Percentiles rank a stretch among this genome's conserved stretches.
Conservation (phyloP, 116 monocot genomes). For the Phalaenopsis hybrid region DNA sequence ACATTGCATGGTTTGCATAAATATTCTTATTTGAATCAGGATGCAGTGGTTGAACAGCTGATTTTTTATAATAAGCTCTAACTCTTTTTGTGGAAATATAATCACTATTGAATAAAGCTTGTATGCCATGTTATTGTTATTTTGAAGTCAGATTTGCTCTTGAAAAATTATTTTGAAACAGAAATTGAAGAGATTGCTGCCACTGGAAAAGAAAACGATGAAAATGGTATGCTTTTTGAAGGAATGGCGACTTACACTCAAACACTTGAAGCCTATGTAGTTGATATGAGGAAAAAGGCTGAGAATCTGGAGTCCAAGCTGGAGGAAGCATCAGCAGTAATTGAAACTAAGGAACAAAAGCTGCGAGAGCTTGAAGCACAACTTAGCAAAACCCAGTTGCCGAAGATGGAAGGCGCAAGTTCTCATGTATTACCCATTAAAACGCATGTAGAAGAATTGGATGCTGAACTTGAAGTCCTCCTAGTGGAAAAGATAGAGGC, state of each 20-base stretch:
- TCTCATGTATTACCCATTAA: too few relatives aligned
- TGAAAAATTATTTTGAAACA: constrained; percentile 8
- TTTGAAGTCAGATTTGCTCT: too few relatives aligned
- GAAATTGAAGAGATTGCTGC: constrained; percentile 43
- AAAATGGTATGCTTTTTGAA: constrained; percentile 9
- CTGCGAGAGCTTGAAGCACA: constrained; percentile 31
- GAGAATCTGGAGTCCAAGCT: constrained; percentile 21
- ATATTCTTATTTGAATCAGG: too few relatives aligned
- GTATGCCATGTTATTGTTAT: neutral
- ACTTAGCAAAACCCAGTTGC: constrained; percentile 4
- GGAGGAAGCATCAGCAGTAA: constrained; percentile 19
- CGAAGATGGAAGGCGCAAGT: constrained; percentile 7
- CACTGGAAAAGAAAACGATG: constrained; percentile 18
- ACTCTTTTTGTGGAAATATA: neutral
- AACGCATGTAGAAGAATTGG: too few relatives aligned
- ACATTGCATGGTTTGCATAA: too few relatives aligned
- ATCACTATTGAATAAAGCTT: neutral
- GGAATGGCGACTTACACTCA: constrained; percentile 23
- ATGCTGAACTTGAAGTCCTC: neutral
- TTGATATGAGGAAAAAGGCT: constrained; percentile 21
- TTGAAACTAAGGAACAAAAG: constrained; percentile 26
- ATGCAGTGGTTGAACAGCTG: neutral
- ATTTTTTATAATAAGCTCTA: neutral
- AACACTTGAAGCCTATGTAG: constrained; percentile 12
- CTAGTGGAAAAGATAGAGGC: constrained; percentile 45